A percentile compares a stretch with the other conserved stretches of the same genome.
These are phyloP conservation scores for Misopates orontium DNA, from an alignment of 257 asterid genomes.

Conservation along the genomic window DNA sequence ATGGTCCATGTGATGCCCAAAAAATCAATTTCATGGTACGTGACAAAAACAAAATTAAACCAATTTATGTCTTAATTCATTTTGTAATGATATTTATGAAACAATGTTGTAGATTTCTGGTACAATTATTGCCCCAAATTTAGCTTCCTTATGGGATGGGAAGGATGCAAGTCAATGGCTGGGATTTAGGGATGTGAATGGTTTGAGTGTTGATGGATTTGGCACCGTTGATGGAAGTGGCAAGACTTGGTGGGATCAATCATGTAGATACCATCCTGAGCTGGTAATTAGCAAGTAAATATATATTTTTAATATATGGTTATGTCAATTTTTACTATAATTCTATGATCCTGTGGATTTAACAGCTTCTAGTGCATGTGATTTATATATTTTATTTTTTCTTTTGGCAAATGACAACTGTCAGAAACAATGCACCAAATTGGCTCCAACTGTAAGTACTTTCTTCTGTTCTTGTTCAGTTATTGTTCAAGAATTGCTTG, in stretches of 20 bases:
- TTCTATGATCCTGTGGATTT: not conserved
- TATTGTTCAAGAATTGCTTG: not conserved
- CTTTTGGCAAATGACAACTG: conserved; percentile 7
- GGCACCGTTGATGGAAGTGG: conserved; percentile 67
- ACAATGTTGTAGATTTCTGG: conserved; percentile 47
- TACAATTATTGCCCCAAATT: conserved; percentile 53
- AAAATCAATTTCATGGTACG: conserved; percentile 47
- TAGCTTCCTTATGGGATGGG: conserved; percentile 47
- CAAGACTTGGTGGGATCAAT: conserved; percentile 75
- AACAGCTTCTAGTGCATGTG: too few species aligned
- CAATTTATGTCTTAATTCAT: not conserved
- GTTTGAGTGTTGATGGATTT: conserved; percentile 52
- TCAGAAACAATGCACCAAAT: conserved; percentile 62
- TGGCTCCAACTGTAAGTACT: conserved; percentile 87
- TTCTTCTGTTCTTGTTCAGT: not conserved
- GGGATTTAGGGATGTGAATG: conserved; percentile 39
- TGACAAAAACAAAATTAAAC: not conserved
- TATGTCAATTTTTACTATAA: not conserved
- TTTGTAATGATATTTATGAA: too few species aligned
- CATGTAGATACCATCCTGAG: conserved; percentile 55
- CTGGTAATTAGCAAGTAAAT: conserved; percentile 33
- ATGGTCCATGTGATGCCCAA: conserved; percentile 59
- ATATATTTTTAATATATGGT: too few species aligned
- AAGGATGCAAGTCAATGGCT: conserved; percentile 61
- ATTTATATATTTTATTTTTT: not conserved